Conservation (phyloP, 495 filamentous ascomycete species). For the Staphylotrichum tortipilum region DNA sequence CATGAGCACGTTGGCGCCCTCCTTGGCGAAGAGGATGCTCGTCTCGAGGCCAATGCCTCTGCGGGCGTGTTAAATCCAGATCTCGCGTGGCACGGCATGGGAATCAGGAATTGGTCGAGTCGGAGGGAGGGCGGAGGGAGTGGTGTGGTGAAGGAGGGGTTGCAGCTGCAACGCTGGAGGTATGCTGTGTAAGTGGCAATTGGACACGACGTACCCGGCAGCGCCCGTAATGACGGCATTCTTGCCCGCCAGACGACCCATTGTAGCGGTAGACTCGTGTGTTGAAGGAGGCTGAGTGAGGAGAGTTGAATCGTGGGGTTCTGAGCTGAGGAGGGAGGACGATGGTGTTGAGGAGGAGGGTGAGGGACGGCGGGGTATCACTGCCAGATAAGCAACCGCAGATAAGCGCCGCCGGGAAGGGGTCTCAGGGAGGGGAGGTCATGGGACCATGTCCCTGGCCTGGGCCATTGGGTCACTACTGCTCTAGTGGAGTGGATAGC, state of each 20-base stretch:
- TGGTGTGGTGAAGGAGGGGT: neutral
- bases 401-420: too few relatives aligned
- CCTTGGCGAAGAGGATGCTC: constrained; percentile 78
- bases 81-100: neutral
- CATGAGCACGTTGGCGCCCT: constrained; percentile 81
- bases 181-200: too few relatives aligned
- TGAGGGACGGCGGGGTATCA: constrained; percentile 1
- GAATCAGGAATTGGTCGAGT: neutral
- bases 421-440: too few relatives aligned
- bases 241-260: constrained; percentile 70
- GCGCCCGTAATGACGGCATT: constrained; percentile 92
- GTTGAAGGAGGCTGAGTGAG: too few relatives aligned
- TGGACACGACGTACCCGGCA: constrained; percentile 58
- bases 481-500: too few relatives aligned
- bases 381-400: neutral
- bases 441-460: neutral
- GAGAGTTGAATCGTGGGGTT: too few relatives aligned
- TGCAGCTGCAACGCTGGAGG: neutral
- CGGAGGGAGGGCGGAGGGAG: too few relatives aligned
- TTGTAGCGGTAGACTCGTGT: neutral
- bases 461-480: too few relatives aligned
- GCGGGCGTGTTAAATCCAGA: neutral
- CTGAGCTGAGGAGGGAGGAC: too few relatives aligned
- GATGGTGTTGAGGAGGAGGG: constrained; percentile 1
- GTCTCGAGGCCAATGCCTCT: constrained; percentile 97